Evolutionary conservation across 2,329 filamentous ascomycete species (phyloP).

Genomic region (Plenodomus tracheiphilus): DNA sequence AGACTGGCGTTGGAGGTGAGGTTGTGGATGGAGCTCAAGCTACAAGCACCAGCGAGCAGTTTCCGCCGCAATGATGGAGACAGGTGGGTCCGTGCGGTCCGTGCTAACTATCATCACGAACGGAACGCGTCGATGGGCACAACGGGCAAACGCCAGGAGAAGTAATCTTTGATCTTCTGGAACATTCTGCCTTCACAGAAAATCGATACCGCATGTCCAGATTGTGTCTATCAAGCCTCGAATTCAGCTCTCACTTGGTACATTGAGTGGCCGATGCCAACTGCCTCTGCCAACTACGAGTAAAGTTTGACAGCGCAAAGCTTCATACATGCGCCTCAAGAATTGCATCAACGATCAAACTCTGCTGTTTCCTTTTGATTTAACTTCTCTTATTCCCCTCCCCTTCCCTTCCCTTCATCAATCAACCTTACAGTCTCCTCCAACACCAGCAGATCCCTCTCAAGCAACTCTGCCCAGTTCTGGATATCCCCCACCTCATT

Average conservation of each 20-base stretch:
- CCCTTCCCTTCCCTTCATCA: constrained; percentile 33
- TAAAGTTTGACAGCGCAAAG: neutral
- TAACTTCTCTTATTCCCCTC: constrained; percentile 32
- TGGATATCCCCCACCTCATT: constrained; percentile 83
- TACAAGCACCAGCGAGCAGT: constrained; percentile 15
- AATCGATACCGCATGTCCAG: neutral
- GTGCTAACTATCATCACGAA: constrained; percentile 13
- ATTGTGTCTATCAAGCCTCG: neutral
- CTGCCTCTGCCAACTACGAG: neutral
- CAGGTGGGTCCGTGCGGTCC: constrained; percentile 7
- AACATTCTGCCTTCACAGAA: neutral
- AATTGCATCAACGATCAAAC: neutral
- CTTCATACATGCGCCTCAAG: neutral
- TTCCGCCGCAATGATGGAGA: constrained; percentile 20
- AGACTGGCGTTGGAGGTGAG: constrained; percentile 18
- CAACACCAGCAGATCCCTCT: constrained; percentile 45
- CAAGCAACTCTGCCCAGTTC: constrained; percentile 85
- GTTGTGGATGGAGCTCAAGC: constrained; percentile 20
- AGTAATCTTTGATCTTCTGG: neutral
- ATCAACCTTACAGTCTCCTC: constrained; percentile 47
- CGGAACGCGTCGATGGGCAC: constrained; percentile 8
- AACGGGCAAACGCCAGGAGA: neutral
- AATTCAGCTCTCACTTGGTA: neutral
- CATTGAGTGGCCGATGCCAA: neutral
- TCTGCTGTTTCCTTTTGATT: neutral